Base-by-base conservation (phyloP, 768 basidiomycete genomes). In the Rhodosporidiobolus sp. region DNA sequence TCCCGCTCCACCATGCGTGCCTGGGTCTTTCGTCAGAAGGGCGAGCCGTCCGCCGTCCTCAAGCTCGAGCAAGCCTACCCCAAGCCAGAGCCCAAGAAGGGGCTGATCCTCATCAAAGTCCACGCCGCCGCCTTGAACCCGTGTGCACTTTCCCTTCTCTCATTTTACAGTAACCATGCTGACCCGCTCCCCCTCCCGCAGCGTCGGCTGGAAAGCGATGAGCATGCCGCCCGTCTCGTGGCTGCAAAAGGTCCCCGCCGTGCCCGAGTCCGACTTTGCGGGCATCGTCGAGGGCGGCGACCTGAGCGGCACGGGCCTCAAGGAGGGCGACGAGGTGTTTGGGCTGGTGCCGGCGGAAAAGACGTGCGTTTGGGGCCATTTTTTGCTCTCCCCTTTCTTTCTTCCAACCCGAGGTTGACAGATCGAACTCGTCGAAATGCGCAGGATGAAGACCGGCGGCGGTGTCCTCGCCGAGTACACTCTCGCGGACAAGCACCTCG, bases 401-500 rank as follows among this genome's bases (percentile, higher is more conserved):
- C 3, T 28, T 34, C 49, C 14, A 43, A 43, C n/a, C n/a, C n/a
- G 38, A 43, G 38, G 19, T 28, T 17, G 30, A n/a, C 61, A 43
- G 12, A 28, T 34, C 22, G 34, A 24, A 30, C 55, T 66, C 16
- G 17, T 35, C 28, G 58, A 20, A 65, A 20, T 32, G 28, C 14
- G 19, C 35, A 61, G 72, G 22, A 75, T 78, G 61, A 82, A 80
- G 62, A 83, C 83, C 0, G 81, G 83, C 22, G 83, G 86, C 77
- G 90, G 90, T 10, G 80, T 86, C 7, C 83, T 91, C 32, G 83
- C 85, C 10, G 82, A 90, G 78, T 90, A 89, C 76, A 78, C 81
- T 14, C 79, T 82, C 6, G 78, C 88, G n/a, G 84, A 84, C 4
- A 83, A 83, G 11, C 77, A 81, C 32, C 66, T 81, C 65, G 64